These are phyloP conservation scores for Auricularia heimuer DNA, from an alignment of 768 basidiomycete species.

Conservation along the genomic window DNA sequence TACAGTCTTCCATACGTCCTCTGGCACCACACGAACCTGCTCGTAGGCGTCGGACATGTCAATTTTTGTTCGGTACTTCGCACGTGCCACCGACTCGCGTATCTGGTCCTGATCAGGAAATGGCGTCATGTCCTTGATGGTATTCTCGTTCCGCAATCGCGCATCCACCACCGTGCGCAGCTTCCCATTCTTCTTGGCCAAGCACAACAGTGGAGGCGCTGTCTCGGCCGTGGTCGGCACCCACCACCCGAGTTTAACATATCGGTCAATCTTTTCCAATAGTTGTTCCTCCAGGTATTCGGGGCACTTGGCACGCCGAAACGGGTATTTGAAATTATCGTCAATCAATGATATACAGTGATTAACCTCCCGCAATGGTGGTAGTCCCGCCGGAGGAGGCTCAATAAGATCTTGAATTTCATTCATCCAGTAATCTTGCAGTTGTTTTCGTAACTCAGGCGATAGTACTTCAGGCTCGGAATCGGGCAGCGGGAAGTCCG, in stretches of 20 bases:
- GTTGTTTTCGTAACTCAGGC: background rate
- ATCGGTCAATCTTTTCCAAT: constrained; percentile 23
- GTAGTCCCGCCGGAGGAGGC: constrained; percentile 17
- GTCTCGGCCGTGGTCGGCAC: constrained; percentile 6
- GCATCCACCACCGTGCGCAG: constrained; percentile 28
- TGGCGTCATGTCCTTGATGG: constrained; percentile 25
- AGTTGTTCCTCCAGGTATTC: constrained; percentile 21
- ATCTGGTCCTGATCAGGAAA: constrained; percentile 9
- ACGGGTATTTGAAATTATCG: constrained; percentile 20
- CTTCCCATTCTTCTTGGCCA: constrained; percentile 25
- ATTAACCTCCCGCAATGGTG: constrained; percentile 31
- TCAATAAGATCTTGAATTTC: background rate
- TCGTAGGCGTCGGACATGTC: constrained; percentile 16
- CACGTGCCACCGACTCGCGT: background rate
- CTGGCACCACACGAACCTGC: constrained; percentile 5
- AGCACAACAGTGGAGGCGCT: constrained; percentile 24
- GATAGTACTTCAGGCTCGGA: constrained; percentile 5
- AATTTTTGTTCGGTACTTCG: constrained; percentile 8
- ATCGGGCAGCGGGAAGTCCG: constrained; percentile 3
- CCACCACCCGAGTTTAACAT: constrained; percentile 29
- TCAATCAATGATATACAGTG: constrained; percentile 32
- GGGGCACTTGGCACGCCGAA: constrained; percentile 24
- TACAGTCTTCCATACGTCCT: constrained; percentile 9
- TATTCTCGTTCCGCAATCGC: constrained; percentile 32
- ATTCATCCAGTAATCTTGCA: background rate